Conservation (phyloP, 257 asterid species). For the Solanum ossicruentum region DNA sequence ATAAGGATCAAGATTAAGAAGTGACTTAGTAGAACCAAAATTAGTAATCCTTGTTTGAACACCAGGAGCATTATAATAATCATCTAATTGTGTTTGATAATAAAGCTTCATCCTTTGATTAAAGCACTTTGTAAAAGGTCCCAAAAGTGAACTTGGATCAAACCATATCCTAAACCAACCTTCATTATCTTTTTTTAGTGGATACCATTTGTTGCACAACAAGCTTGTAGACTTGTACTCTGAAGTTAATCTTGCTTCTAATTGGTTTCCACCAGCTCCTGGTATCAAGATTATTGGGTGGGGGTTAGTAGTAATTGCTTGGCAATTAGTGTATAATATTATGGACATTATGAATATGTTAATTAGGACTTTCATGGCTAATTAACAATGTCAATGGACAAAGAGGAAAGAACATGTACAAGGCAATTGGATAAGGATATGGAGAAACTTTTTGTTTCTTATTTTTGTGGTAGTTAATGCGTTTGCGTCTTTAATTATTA, state of each 20-base stretch:
- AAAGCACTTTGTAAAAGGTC: slow-evolving; percentile 73
- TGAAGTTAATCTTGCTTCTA: slow-evolving; percentile 61
- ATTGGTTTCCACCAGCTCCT: slow-evolving; percentile 87
- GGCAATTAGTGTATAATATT: slow-evolving; percentile 8
- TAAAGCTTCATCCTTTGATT: slow-evolving; percentile 58
- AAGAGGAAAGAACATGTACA: neutral
- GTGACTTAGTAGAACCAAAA: slow-evolving; percentile 49
- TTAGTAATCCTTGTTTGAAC: slow-evolving; percentile 59
- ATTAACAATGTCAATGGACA: neutral
- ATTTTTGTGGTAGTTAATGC: slow-evolving; percentile 12
- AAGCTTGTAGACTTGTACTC: slow-evolving; percentile 59
- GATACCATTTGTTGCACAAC: slow-evolving; percentile 51
- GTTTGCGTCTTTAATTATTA: neutral
- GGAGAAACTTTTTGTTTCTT: neutral
- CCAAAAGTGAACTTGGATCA: slow-evolving; percentile 44
- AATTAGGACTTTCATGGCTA: neutral
- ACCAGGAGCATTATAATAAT: slow-evolving; percentile 82
- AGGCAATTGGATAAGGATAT: neutral
- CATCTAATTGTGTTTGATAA: slow-evolving; percentile 44
- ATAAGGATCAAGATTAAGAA: slow-evolving; percentile 61
- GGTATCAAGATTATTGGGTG: slow-evolving; percentile 70
- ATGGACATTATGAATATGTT: slow-evolving; percentile 14
- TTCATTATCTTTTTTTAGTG: slow-evolving; percentile 35
- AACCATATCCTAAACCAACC: slow-evolving; percentile 98
- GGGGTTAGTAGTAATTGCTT: slow-evolving; percentile 8